Base-by-base conservation (phyloP, 2,329 filamentous ascomycete species). In the Trichocomaceae sp. region DNA sequence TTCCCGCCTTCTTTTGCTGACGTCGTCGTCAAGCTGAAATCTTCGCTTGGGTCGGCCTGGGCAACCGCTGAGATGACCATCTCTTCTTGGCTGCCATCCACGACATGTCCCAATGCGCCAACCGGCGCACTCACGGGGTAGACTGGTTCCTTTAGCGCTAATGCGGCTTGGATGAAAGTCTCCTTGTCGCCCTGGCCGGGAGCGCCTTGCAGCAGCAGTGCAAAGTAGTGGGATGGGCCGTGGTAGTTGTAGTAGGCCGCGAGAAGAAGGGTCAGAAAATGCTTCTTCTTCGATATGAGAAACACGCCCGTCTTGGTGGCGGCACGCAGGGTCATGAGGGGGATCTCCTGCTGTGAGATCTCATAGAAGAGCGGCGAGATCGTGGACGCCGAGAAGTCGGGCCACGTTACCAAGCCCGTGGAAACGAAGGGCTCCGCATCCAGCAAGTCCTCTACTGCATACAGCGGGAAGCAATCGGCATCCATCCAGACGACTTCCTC, bases 401-500 rank as follows among this genome's bases (percentile, higher is more conserved):
- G 80, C 79, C 79, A 84, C 15, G 77, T 75, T 15, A 84, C 71
- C 51, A 83, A 67, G 13, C 81, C 81, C 1, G 72, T 74, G 1
- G 76, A 75, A 5, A 60, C 70, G 64, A 78, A 83, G 0, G 79
- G 78, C 37, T 79, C 75, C 1, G 72, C 68, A n/a, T 73, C 66
- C 59, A 84, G 79, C 13, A 83, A 65, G 3, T 65, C 57, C 22
- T 69, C 68, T 0, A 76, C 75, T 50, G 77, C 69, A 45, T 72
- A 68, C 22, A 76, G 64, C 12, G 80, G 79, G 61, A 82, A 81
- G 57, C 74, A 75, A 61, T 83, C 80, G 54, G 78, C 77, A 61
- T 84, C 81, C 62, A 84, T 75, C 66, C 81, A 82, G 17, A 84
- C 70, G 10, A 82, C 74, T 52, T 82, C 74, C 62, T 82, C 77